Evolutionary conservation across 768 basidiomycete genomes (phyloP), one percentile per base, ranked within the genome.

Genomic region (Cystofilobasidium macerans): DNA sequence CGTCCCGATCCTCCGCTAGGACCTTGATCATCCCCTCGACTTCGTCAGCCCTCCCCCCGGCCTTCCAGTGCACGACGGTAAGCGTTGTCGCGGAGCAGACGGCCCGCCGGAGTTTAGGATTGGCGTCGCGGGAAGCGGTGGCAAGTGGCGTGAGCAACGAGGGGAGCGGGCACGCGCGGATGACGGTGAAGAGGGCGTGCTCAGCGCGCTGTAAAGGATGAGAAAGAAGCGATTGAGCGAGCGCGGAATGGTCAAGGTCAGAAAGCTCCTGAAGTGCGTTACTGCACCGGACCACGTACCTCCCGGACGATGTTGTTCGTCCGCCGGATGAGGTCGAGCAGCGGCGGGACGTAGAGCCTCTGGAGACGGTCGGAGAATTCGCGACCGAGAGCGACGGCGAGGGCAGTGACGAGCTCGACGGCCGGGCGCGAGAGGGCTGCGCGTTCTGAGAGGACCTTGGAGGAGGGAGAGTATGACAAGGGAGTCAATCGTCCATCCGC

Each of bases 1-100:
- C 84, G 71, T 81, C 86, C 6, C 87, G 82, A 75, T 92, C 89
- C 38, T 82, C 81, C 18, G 84, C 85, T 2, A 86, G 82, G 12
- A 75, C 71, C 67, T 80, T 84, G 70, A 92, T 87, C 56, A 87
- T 80, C 16, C 75, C 78, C 74, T 92, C 89, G 33, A 92, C 78
- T 43, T 86, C 83, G 54, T 78, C 78, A 0, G 83, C 84, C 18
- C 86, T 74, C 87, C 88, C 73, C 85, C 85, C 70, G 81, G 84
- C 69, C 87, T 87, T 60, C 90, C 77, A 69, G 84, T 86, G 18
- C 80, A 43, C 60, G 33, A 62, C 60, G 26, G 57, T 48, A n/a
- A 68, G 22, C 54, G 30, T 13, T 9, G 42, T 24, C 5, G 32
- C 67, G 7, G 12, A 43, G 40, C 32, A 54, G 22, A 83, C 82